Evolutionary conservation across 495 filamentous ascomycete species (phyloP).

Genomic region (Pyrenula aspistea): DNA sequence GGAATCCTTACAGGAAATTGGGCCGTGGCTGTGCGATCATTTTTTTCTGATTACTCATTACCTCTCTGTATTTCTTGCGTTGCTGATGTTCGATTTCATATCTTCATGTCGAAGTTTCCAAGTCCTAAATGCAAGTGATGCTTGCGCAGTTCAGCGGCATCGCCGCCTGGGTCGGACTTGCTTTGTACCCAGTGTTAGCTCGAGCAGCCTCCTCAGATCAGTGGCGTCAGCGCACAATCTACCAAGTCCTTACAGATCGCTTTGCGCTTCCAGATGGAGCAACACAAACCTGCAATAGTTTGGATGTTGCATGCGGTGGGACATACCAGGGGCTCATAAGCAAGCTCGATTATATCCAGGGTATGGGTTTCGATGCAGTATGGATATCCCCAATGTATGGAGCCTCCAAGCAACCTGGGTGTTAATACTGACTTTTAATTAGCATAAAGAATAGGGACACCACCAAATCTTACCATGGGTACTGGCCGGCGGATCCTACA

Average conservation of each 20-base stretch:
- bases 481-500: conserved; percentile 16
- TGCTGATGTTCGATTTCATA: too few relatives aligned
- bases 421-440: conserved; percentile 25
- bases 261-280: conserved; percentile 49
- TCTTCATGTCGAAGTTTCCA: conserved; percentile 12
- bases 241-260: conserved; percentile 59
- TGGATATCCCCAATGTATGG: conserved; percentile 50
- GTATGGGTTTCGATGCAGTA: conserved; percentile 60
- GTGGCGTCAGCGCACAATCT: conserved; percentile 46
- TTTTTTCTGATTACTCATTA: too few relatives aligned
- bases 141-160: not conserved
- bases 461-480: conserved; percentile 19
- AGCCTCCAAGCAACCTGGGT: not conserved
- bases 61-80: too few relatives aligned
- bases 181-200: not conserved
- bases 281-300: conserved; percentile 33
- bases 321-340: conserved; percentile 53
- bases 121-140: not conserved
- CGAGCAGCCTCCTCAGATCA: conserved; percentile 3
- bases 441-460: conserved; percentile 24
- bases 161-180: not conserved
- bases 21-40: too few relatives aligned
- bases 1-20: too few relatives aligned
- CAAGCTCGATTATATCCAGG: conserved; percentile 36
- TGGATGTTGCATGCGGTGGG: conserved; percentile 54